Evolutionary conservation across 352 stramenopile species (phyloP).

Genomic region (Phytophthora meadii): DNA sequence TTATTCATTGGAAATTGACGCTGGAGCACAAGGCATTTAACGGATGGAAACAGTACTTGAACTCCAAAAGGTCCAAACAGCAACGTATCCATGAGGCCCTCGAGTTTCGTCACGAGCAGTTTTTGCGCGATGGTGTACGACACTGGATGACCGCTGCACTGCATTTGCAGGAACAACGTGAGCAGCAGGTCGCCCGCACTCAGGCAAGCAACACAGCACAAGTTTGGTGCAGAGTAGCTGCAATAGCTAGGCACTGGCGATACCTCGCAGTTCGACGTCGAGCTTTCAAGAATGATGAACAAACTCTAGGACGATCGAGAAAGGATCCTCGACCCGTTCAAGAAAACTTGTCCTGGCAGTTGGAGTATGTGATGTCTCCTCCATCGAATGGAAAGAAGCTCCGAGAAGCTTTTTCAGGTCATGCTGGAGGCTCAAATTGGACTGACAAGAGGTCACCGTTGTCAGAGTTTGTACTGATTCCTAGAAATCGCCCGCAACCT

Average conservation of each 20-base stretch:
- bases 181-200: conserved; percentile 22
- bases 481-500: conserved; percentile 46
- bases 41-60: conserved; percentile 46
- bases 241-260: conserved; percentile 45
- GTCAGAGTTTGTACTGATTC: conserved; percentile 45
- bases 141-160: conserved; percentile 57
- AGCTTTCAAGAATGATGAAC: conserved; percentile 3
- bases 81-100: conserved; percentile 55
- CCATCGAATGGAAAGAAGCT: not conserved
- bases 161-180: conserved; percentile 46
- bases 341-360: conserved; percentile 10
- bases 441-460: conserved; percentile 22
- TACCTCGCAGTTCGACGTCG: conserved; percentile 30
- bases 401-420: not conserved
- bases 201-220: conserved; percentile 30
- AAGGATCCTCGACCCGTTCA: conserved; percentile 4
- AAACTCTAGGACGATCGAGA: conserved; percentile 3
- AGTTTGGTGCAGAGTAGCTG: conserved; percentile 39
- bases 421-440: conserved; percentile 7
- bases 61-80: conserved; percentile 38
- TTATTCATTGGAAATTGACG: conserved; percentile 66
- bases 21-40: conserved; percentile 40
- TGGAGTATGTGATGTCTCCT: not conserved
- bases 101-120: conserved; percentile 54
- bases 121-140: conserved; percentile 51